Conservation (phyloP, 2,329 filamentous ascomycete species). For the Zymoseptoria crescenta region DNA sequence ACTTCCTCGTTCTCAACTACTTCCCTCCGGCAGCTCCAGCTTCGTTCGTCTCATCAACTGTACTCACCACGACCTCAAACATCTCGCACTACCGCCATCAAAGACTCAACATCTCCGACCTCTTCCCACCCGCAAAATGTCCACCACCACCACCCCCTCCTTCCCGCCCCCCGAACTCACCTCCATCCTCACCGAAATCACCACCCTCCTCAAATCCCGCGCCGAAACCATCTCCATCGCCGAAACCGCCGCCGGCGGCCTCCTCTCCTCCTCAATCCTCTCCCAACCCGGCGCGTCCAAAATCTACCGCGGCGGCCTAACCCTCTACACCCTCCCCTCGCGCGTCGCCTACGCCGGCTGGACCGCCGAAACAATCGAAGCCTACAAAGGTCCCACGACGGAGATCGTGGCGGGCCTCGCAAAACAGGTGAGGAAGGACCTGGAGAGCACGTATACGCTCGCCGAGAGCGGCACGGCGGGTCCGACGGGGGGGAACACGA, state of each 20-base stretch:
- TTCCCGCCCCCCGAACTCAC: slow-evolving; percentile 39
- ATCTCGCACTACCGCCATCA: neutral
- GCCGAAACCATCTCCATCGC: slow-evolving; percentile 53
- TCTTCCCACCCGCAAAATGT: slow-evolving; percentile 5
- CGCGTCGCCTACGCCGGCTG: slow-evolving; percentile 54
- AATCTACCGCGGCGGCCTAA: slow-evolving; percentile 56
- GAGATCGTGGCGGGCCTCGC: slow-evolving; percentile 51
- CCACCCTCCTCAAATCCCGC: slow-evolving; percentile 45
- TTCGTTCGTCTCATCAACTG: too few species aligned
- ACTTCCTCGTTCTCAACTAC: neutral
- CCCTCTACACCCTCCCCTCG: slow-evolving; percentile 53
- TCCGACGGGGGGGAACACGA: slow-evolving; percentile 49
- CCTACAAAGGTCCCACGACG: slow-evolving; percentile 53
- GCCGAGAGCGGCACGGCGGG: slow-evolving; percentile 58
- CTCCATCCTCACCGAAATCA: slow-evolving; percentile 43
- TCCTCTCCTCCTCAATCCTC: slow-evolving; percentile 53
- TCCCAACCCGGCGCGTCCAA: slow-evolving; percentile 50
- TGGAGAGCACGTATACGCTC: slow-evolving; percentile 51
- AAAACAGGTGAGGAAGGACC: slow-evolving; percentile 46
- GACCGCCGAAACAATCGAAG: slow-evolving; percentile 45
- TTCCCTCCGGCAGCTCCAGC: neutral
- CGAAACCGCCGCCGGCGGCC: slow-evolving; percentile 57
- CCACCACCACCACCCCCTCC: slow-evolving; percentile 5
- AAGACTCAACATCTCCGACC: neutral
- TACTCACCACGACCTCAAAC: neutral